Evolutionary conservation across 768 basidiomycete genomes (phyloP), one percentile per base, ranked within the genome.

Genomic region (Mycena maculata): DNA sequence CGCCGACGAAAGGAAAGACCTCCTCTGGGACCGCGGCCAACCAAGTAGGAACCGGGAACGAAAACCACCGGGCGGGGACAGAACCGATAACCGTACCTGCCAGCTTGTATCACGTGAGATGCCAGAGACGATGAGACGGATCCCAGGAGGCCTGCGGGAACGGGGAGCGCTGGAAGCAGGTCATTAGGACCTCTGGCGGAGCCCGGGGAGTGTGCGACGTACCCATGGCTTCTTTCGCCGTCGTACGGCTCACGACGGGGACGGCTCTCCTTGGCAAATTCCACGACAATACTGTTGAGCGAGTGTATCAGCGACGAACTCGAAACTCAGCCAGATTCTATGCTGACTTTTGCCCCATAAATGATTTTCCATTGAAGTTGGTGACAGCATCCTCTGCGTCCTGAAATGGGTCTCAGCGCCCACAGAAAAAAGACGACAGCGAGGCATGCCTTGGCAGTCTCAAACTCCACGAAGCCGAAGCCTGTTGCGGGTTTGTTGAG

Each of bases 391-490:
- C 95, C 75, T 99, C 96, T 9, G 97, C 97, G 71, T 99, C 98
- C 92, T 96, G 60, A 65, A 65, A 47, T 30, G 7, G 73, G 28
- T 12, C 16, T 67, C 68, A 74, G 58, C 53, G 56, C 47, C 39
- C 48, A 28, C 28, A 12, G 28, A 38, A 50, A 22, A 60, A 31
- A 54, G 50, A 39, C 28, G 54, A 27, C 44, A 56, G 7, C 6
- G 67, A 79, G 58, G 76, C 38, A 11, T 50, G 88, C 95, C 82
- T 92, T 90, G 22, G 91, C 78, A 73, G 84, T 92, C 77, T 97
- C 97, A 75, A 98, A 99, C 79, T 99, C 97, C 71, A 98, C 90
- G 77, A 99, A 99, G 61, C 96, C 98, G 74, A 98, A 99, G 13
- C 94, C 94, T 94, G 66, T 44, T 36, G 63, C 63, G 56, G 68